Evolutionary conservation across 2,329 filamentous ascomycete genomes (phyloP).

Genomic region (Pseudogymnoascus sp.): DNA sequence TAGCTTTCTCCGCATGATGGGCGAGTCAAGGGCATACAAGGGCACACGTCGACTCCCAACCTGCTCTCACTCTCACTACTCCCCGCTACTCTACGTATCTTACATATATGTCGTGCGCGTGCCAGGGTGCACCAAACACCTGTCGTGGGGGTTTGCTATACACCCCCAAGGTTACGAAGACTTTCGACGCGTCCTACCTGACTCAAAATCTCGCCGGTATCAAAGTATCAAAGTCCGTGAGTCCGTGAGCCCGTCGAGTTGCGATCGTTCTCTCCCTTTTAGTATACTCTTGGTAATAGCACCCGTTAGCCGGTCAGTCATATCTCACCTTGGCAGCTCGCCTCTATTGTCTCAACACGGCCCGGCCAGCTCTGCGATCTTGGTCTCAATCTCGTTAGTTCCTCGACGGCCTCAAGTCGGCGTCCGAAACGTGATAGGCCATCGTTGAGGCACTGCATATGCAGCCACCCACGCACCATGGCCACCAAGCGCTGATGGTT

Average conservation of each 20-base stretch:
- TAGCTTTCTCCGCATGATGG: neutral
- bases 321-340: neutral
- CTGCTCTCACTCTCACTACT: neutral
- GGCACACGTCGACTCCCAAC: neutral
- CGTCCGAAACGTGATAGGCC: slow-evolving; percentile 4
- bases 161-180: neutral
- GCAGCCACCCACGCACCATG: slow-evolving; percentile 4
- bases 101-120: slow-evolving; percentile 3
- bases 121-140: neutral
- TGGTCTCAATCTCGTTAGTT: neutral
- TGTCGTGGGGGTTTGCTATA: neutral
- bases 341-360: neutral
- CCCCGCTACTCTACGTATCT: neutral
- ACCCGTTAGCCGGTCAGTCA: neutral
- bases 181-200: neutral
- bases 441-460: neutral
- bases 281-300: slow-evolving; percentile 6
- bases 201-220: neutral
- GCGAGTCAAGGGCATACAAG: neutral
- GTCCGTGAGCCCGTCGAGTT: neutral
- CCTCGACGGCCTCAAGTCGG: neutral
- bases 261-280: neutral
- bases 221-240: neutral
- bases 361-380: neutral
- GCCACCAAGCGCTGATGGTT: slow-evolving; percentile 7